Evolutionary conservation across 176 grass and related monocot genomes (phyloP), one percentile per base, ranked within the genome.

Genomic region (Zoysia pacifica): DNA sequence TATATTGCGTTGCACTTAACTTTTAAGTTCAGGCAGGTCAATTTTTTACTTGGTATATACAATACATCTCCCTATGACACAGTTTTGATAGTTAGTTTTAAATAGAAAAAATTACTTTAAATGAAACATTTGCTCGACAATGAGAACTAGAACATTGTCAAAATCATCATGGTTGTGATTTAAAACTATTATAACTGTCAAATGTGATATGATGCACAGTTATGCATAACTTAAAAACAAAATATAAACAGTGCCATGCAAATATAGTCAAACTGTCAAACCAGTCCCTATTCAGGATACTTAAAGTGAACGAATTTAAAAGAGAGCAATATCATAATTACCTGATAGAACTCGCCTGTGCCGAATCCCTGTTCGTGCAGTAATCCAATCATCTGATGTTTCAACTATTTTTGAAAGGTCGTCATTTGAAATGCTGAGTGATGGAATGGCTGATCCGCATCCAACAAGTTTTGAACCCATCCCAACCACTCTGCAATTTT

Each of bases 361-460:
- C 68, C 76, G 88, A 86, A 99, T 99, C 71, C 96, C 96, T 38
- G 96, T 99, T n/a, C 92, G 90, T 18, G 93, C 86, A 2, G 96
- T 82, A 37, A 99, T 95, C 96, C 96, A 95, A 65, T 99, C 96
- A 77, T 99, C 92, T 50, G 92, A 95, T 1, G 92, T 99, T 47
- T 99, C 92, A 61, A 99, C 96, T 79, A 93, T 76, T 84, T 95
- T 88, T 39, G 92, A 87, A 83, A 99, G 93, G 78, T 95, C 90
- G 6, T 93, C 90, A 82, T 95, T 99, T 59, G 92, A 89, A 81
- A 99, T 41, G 18, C 55, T 77, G 50, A 95, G 83, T 43, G 90
- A 84, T 40, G 90, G 96, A 11, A 70, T 73, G 10, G 92, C 92
- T 0, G 96, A 99, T 51, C 96, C 92, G 7, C 88, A 90, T 84